phyloP scores from a whole-genome alignment of 2,329 filamentous ascomycete species.

The Furcasterigmium sp. region DNA sequence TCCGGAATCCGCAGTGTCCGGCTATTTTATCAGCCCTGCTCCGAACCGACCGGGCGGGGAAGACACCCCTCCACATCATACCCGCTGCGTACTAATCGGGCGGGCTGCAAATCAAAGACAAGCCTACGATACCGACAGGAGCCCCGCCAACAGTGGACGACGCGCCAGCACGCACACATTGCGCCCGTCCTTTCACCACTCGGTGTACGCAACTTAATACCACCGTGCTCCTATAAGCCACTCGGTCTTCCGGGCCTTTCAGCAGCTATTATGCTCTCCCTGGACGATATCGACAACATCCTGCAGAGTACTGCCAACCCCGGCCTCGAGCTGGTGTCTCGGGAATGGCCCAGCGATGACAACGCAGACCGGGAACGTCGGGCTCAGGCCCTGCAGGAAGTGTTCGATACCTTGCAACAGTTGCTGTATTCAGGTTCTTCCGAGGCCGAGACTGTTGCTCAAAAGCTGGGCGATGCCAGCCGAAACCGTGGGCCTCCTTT shows the following conservation, averaged over 20 bases:
- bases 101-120: too few species aligned
- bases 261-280: neutral
- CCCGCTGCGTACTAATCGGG: too few species aligned
- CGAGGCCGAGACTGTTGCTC: conserved; percentile 40
- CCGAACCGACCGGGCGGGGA: neutral
- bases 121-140: neutral
- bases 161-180: neutral
- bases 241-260: neutral
- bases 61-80: neutral
- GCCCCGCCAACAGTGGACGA: neutral
- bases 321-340: neutral
- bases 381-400: conserved; percentile 25
- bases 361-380: conserved; percentile 8
- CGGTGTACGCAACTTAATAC: neutral
- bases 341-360: neutral
- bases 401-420: conserved; percentile 32
- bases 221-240: neutral
- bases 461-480: conserved; percentile 50
- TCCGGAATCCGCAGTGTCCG: neutral
- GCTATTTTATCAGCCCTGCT: neutral
- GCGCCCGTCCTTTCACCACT: neutral
- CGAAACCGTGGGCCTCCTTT: conserved; percentile 52
- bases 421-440: conserved; percentile 33
- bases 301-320: neutral
- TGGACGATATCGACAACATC: neutral